A percentile compares a stretch with the other conserved stretches of the same genome.
Evolutionary conservation across 306 rosid genomes (phyloP).

Genomic region (Quillaja saponaria): DNA sequence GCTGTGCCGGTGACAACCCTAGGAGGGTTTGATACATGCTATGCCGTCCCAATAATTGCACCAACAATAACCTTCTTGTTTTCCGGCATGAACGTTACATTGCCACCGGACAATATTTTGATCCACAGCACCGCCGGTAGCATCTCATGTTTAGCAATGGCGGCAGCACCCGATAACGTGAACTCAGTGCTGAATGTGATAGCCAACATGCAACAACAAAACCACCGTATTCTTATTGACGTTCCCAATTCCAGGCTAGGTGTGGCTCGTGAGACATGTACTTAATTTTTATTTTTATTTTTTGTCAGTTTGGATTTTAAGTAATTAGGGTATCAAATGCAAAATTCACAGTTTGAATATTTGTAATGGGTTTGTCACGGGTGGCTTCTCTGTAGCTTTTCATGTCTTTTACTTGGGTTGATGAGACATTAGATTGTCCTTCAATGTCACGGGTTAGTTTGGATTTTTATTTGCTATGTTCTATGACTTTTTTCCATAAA

Average conservation of each 20-base stretch:
- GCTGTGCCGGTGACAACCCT: constrained; percentile 46
- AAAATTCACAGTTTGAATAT: constrained; percentile 15
- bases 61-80: constrained; percentile 84
- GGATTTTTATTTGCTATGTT: too few relatives aligned
- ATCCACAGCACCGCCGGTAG: constrained; percentile 73
- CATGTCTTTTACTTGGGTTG: constrained; percentile 15
- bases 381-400: constrained; percentile 20
- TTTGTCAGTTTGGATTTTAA: constrained; percentile 27
- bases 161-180: constrained; percentile 76
- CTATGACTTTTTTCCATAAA: too few relatives aligned
- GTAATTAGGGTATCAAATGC: constrained; percentile 24
- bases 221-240: constrained; percentile 80
- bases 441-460: constrained; percentile 43
- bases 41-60: constrained; percentile 54
- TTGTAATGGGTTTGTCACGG: constrained; percentile 34
- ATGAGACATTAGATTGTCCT: not conserved
- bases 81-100: constrained; percentile 81
- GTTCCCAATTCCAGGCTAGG: constrained; percentile 86
- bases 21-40: constrained; percentile 97
- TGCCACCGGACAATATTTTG: constrained; percentile 71
- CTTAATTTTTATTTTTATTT: constrained; percentile 31
- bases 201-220: constrained; percentile 94
- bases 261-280: constrained; percentile 79
- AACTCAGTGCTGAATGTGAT: constrained; percentile 89
- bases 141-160: constrained; percentile 77